Evolutionary conservation across 805 yeast genomes (phyloP), one percentile per base, ranked within the genome.

Genomic region (Metahyphopichia silvanorum): DNA sequence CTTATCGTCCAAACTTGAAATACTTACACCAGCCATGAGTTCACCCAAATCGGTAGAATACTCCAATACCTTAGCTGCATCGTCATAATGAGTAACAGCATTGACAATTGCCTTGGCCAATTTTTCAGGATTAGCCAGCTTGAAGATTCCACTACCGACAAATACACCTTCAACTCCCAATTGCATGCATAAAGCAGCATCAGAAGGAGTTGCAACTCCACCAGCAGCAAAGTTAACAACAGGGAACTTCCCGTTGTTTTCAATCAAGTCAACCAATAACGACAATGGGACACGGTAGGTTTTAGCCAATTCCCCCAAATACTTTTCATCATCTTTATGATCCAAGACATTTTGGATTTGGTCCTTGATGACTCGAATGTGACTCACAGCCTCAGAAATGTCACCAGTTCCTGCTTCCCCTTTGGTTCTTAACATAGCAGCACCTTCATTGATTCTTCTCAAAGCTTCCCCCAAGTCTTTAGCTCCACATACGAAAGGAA

Each of bases 381-480:
- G 94, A 50, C 70, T 74, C 37, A 84, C 86, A 10, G 93, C 93
- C 57, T 84, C 91, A 25, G 86, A 77, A 33, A 84, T 78, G 57
- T 84, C 93, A 34, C 94, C 94, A 23, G 94, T 85, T 27, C 94
- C 94, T 21, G 94, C 93, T 57, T 84, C 94, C 45, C 94, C 94
- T 62, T 84, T 84, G 43, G 93, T 80, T 56, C 93, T 73, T 53
- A 84, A 74, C 91, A 84, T 82, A 20, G 91, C 89, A 22, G 93
- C 91, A 44, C 93, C 93, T 60, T 84, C 94, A 46, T 70, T 63
- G 49, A 85, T 70, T 53, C 94, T 73, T 57, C 93, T 75, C 44
- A 84, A 69, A 2, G 91, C 89, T 59, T 84, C 93, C 27, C 91
- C 93, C 37, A 84, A 70, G 60, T 84, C 76, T 54, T 78, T 80